Percentiles rank a stretch among this genome's conserved stretches.
phyloP scores from a whole-genome alignment of 345 rosid species.

The Bruguiera sexangula region DNA sequence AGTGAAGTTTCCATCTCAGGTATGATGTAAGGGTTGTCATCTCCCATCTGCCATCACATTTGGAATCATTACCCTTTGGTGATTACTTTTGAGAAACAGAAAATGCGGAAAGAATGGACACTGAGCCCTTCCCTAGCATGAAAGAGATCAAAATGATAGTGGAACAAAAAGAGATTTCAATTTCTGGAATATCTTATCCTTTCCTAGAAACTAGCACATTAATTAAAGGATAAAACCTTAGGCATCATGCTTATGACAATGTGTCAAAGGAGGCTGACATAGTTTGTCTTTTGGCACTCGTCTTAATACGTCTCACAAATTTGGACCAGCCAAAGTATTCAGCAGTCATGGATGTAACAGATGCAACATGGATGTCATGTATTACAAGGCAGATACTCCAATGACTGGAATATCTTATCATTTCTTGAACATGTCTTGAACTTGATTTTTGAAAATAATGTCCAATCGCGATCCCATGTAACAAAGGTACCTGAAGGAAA shows the following conservation, averaged over 20 bases:
- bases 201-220: too few species aligned
- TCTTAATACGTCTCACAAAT: too few species aligned
- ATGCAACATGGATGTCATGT: background rate
- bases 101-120: background rate
- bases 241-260: too few species aligned
- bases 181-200: too few species aligned
- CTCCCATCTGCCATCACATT: constrained; percentile 61
- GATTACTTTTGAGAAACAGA: background rate
- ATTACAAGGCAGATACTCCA: background rate
- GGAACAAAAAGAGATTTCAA: too few species aligned
- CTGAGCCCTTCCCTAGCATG: too few species aligned
- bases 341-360: background rate
- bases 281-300: too few species aligned
- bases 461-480: background rate
- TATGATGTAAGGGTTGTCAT: constrained; percentile 68
- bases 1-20: constrained; percentile 80
- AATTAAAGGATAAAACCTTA: too few species aligned
- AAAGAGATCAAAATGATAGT: too few species aligned
- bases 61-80: background rate
- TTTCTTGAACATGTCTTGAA: too few species aligned
- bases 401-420: background rate
- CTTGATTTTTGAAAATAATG: background rate
- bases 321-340: too few species aligned
- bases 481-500: constrained; percentile 56
- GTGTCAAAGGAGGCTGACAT: too few species aligned